Evolutionary conservation across 2,329 filamentous ascomycete genomes (phyloP).

Genomic region (Akanthomyces muscarius): DNA sequence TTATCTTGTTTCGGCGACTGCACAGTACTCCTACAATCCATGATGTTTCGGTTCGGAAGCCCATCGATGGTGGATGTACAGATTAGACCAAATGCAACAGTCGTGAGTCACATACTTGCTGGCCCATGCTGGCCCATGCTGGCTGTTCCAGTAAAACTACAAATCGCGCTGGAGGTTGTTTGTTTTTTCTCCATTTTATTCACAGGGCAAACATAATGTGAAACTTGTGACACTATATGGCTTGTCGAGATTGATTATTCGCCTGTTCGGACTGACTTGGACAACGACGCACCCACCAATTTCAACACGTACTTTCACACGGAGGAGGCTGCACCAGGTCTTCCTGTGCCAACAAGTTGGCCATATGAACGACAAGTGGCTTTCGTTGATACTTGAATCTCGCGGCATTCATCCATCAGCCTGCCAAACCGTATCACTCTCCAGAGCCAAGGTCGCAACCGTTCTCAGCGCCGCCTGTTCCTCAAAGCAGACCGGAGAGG

Average conservation of each 20-base stretch:
- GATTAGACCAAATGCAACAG: neutral
- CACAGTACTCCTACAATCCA: neutral
- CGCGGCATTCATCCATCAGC: slow-evolving; percentile 26
- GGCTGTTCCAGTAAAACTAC: no score
- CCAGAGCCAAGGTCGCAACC: slow-evolving; percentile 22
- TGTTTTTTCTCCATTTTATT: neutral
- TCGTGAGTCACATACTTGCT: neutral
- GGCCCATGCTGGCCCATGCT: no score
- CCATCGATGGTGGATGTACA: no score
- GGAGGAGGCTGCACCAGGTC: slow-evolving; percentile 27
- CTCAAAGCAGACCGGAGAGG: slow-evolving; percentile 29
- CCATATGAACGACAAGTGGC: slow-evolving; percentile 39
- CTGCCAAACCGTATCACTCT: slow-evolving; percentile 30
- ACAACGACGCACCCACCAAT: slow-evolving; percentile 17
- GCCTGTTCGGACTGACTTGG: slow-evolving; percentile 17
- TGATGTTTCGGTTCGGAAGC: neutral
- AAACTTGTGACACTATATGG: neutral
- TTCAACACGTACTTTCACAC: slow-evolving; percentile 38
- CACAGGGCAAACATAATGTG: neutral
- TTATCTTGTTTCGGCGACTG: neutral
- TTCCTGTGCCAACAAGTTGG: slow-evolving; percentile 27
- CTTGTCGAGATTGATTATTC: neutral
- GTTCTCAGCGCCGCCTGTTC: slow-evolving; percentile 28
- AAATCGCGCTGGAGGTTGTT: neutral
- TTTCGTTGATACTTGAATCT: slow-evolving; percentile 34